Evolutionary conservation across 2,329 filamentous ascomycete species (phyloP).

Genomic region (Diaporthe nobilis): DNA sequence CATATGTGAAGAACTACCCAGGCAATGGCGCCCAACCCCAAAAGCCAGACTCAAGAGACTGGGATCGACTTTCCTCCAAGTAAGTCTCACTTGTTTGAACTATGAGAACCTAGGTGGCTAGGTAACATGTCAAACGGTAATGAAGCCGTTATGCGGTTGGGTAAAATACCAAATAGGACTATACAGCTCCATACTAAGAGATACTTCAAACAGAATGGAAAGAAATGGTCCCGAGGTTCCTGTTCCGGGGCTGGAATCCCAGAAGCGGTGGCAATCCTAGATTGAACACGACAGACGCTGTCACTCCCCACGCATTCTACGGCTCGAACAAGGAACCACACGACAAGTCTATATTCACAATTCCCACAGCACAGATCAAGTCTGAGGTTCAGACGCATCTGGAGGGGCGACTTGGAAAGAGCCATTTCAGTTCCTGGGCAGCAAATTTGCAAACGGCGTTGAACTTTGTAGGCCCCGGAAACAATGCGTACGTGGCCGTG

Average conservation of each 20-base stretch:
- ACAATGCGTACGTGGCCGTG: no score
- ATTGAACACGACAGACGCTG: background rate
- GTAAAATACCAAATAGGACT: background rate
- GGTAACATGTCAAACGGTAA: background rate
- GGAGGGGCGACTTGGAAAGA: no score
- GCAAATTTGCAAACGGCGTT: no score
- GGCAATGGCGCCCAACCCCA: background rate
- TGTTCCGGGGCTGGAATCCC: slow-evolving; percentile 8
- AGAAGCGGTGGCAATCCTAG: background rate
- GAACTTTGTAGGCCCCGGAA: no score
- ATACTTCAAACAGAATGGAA: background rate
- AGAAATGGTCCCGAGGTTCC: background rate
- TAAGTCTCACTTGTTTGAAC: background rate
- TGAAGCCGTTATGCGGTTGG: no score
- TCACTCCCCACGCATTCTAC: slow-evolving; percentile 19
- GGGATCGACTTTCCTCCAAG: background rate
- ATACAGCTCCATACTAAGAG: background rate
- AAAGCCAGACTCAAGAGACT: background rate
- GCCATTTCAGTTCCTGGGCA: no score
- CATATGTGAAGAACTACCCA: no score
- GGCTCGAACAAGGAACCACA: background rate
- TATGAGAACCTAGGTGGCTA: background rate
- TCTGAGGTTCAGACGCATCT: background rate
- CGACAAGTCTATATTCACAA: background rate
- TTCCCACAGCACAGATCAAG: background rate